Evolutionary conservation across 2,329 filamentous ascomycete species (phyloP).

Genomic region (Penicillium crustosum): DNA sequence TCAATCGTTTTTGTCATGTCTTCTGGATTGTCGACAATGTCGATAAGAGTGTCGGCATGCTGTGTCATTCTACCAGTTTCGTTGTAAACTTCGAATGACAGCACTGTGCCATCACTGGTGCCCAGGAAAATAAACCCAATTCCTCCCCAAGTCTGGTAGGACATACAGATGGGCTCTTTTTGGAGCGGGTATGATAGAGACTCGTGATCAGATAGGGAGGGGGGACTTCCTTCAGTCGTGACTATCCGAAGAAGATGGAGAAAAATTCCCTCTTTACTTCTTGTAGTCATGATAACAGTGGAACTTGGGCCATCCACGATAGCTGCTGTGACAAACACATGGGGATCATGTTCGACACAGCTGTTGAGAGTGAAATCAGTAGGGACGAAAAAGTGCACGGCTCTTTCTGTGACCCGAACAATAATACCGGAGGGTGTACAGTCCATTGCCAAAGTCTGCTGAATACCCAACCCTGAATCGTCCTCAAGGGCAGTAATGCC

Average conservation of each 20-base stretch:
- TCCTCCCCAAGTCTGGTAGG: constrained; percentile 30
- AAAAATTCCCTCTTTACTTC: constrained; percentile 25
- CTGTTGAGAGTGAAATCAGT: constrained; percentile 22
- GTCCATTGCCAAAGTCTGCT: constrained; percentile 47
- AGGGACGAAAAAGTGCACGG: constrained; percentile 35
- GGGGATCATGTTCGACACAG: constrained; percentile 24
- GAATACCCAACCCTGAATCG: constrained; percentile 41
- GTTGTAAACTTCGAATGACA: constrained; percentile 31
- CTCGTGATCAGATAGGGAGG: constrained; percentile 24
- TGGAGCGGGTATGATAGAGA: constrained; percentile 24
- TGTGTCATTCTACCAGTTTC: constrained; percentile 18
- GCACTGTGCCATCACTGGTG: constrained; percentile 39
- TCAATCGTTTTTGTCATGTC: constrained; percentile 39
- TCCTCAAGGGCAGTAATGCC: constrained; percentile 42
- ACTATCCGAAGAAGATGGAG: constrained; percentile 32
- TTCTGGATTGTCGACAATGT: constrained; percentile 23
- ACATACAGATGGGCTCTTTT: constrained; percentile 40
- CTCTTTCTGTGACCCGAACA: constrained; percentile 45
- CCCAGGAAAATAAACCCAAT: constrained; percentile 40
- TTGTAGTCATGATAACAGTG: constrained; percentile 31
- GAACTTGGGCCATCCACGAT: constrained; percentile 29
- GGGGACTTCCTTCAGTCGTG: constrained; percentile 14
- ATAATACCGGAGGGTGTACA: constrained; percentile 37
- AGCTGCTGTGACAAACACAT: constrained; percentile 32
- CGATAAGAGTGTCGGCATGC: constrained; percentile 27